Conservation (phyloP, 768 basidiomycete species). For the Mycena polygramma region DNA sequence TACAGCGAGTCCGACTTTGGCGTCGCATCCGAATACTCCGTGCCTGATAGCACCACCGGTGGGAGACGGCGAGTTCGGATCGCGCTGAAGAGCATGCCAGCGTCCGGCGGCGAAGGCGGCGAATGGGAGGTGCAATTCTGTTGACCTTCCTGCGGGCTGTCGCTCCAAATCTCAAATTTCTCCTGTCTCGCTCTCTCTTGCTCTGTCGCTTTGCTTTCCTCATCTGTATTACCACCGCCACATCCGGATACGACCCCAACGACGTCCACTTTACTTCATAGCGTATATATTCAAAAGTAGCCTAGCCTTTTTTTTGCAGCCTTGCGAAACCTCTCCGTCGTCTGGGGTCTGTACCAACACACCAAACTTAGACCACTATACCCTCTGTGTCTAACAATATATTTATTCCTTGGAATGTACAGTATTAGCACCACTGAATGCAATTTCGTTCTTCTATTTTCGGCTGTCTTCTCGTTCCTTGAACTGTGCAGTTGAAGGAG, state of each 20-base stretch:
- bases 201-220: constrained; percentile 34
- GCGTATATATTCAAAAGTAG: constrained; percentile 39
- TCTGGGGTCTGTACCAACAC: constrained; percentile 35
- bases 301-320: constrained; percentile 28
- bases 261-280: constrained; percentile 20
- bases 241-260: constrained; percentile 24
- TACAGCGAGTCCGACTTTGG: constrained; percentile 52
- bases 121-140: constrained; percentile 87
- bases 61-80: constrained; percentile 73
- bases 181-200: not conserved
- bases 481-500: not conserved
- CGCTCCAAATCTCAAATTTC: constrained; percentile 20
- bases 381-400: constrained; percentile 39
- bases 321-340: constrained; percentile 30
- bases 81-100: constrained; percentile 74
- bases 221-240: constrained; percentile 40
- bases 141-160: constrained; percentile 47
- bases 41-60: constrained; percentile 49
- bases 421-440: constrained; percentile 20
- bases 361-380: constrained; percentile 35
- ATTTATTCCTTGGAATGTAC: constrained; percentile 34
- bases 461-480: not conserved
- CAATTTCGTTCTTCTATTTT: not conserved
- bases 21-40: constrained; percentile 54
- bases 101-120: constrained; percentile 73